Percentiles rank a stretch among this genome's conserved stretches.
Evolutionary conservation across 2,329 filamentous ascomycete genomes (phyloP).

Genomic region (Thermochaetoides dissita): DNA sequence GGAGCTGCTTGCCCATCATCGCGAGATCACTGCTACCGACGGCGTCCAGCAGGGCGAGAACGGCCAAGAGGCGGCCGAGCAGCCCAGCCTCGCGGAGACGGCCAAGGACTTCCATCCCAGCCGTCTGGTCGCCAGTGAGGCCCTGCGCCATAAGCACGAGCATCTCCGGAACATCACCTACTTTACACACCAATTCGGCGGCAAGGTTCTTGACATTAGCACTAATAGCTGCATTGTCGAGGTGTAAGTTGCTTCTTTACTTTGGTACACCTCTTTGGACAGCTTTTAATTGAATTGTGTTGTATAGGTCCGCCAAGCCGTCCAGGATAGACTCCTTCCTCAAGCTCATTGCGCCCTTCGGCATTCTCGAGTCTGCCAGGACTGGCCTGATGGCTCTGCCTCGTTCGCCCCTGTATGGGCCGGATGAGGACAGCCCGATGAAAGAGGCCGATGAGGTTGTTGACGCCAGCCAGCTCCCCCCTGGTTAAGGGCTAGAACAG

Average conservation of each 20-base stretch:
- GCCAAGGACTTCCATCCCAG: slow-evolving; percentile 75
- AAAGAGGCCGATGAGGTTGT: slow-evolving; percentile 94
- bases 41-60: slow-evolving; percentile 2
- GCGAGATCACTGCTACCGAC: slow-evolving; percentile 56
- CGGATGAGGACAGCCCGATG: slow-evolving; percentile 49
- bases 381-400: slow-evolving; percentile 96
- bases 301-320: slow-evolving; percentile 75
- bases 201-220: slow-evolving; percentile 95
- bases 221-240: slow-evolving; percentile 98
- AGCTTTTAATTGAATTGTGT: slow-evolving; percentile 13
- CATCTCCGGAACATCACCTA: slow-evolving; percentile 94
- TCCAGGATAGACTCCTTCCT: slow-evolving; percentile 92
- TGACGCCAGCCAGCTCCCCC: slow-evolving; percentile 83
- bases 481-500: slow-evolving; percentile 45
- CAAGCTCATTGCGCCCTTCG: slow-evolving; percentile 87
- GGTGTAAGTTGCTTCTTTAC: slow-evolving; percentile 46
- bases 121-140: slow-evolving; percentile 73
- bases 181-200: slow-evolving; percentile 91
- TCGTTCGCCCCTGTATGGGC: slow-evolving; percentile 70
- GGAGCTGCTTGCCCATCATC: slow-evolving; percentile 87
- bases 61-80: slow-evolving; percentile 28
- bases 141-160: slow-evolving; percentile 90
- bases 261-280: slow-evolving; percentile 3
- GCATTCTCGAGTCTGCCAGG: slow-evolving; percentile 87
- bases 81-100: slow-evolving; percentile 30